These are phyloP conservation scores for Teratosphaeria nubilosa DNA, from an alignment of 2,329 filamentous ascomycete species.

Conservation along the genomic window DNA sequence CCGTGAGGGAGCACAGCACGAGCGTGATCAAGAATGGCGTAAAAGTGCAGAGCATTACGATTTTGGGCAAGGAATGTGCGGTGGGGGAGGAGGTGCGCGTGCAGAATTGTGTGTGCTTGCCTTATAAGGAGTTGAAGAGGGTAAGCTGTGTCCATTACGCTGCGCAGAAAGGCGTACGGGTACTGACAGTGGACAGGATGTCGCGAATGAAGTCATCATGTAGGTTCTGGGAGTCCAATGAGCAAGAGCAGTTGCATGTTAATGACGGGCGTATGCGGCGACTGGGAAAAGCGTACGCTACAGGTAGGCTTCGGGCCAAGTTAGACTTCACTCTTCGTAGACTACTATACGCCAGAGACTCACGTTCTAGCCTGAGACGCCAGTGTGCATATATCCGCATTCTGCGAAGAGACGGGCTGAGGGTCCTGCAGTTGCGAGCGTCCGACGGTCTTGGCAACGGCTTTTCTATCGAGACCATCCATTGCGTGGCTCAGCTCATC, in stretches of 20 bases:
- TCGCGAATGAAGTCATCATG: slow-evolving; percentile 84
- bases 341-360: not conserved
- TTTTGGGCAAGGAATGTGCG: slow-evolving; percentile 88
- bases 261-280: not conserved
- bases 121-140: slow-evolving; percentile 95
- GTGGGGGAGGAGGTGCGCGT: slow-evolving; percentile 92
- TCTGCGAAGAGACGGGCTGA: no score
- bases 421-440: no score
- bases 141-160: slow-evolving; percentile 42
- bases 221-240: slow-evolving; percentile 33
- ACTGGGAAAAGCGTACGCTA: not conserved
- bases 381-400: not conserved
- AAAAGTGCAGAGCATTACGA: slow-evolving; percentile 97
- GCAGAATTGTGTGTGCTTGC: slow-evolving; percentile 95
- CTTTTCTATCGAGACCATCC: no score
- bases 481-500: no score
- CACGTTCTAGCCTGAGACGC: not conserved
- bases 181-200: slow-evolving; percentile 50
- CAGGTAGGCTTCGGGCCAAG: not conserved
- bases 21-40: slow-evolving; percentile 96
- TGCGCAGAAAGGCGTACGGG: slow-evolving; percentile 2
- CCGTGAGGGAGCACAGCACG: slow-evolving; percentile 77
- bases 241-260: not conserved
- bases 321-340: not conserved
- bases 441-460: no score